Conservation (phyloP, 2,329 filamentous ascomycete genomes). For the Phaeosphaeriaceae sp. region DNA sequence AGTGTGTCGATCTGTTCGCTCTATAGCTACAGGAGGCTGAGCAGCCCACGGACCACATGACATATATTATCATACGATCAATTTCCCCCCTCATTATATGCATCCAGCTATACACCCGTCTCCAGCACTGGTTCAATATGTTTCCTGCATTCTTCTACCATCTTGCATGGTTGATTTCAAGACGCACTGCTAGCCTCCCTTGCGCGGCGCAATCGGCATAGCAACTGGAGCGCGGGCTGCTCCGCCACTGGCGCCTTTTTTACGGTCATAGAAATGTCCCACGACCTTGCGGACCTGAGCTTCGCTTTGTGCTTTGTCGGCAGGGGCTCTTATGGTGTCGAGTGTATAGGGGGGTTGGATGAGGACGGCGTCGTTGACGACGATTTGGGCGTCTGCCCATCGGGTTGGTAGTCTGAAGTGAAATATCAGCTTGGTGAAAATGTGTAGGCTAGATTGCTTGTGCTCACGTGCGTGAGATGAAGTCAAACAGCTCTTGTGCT, state of each 20-base stretch:
- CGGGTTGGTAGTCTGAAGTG: conserved; percentile 57
- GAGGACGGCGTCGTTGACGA: conserved; percentile 66
- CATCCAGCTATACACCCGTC: no score
- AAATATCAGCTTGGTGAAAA: neutral
- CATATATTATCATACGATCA: no score
- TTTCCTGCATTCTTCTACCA: neutral
- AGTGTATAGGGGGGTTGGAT: conserved; percentile 64
- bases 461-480: conserved; percentile 62
- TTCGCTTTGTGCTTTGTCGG: conserved; percentile 52
- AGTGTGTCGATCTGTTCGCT: neutral
- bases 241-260: conserved; percentile 35
- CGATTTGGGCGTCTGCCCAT: conserved; percentile 65
- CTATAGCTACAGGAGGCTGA: neutral
- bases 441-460: neutral
- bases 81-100: no score
- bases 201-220: conserved; percentile 39
- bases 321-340: conserved; percentile 59
- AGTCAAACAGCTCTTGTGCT: conserved; percentile 69
- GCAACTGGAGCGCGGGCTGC: conserved; percentile 35
- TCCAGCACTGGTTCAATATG: neutral
- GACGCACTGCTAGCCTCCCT: conserved; percentile 29
- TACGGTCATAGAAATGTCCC: conserved; percentile 54
- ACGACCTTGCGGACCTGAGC: conserved; percentile 54
- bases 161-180: neutral
- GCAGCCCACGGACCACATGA: no score